Evolutionary conservation across 2,329 filamentous ascomycete species (phyloP), one percentile per base, ranked within the genome.

Genomic region (Akanthomyces dipterigenus): DNA sequence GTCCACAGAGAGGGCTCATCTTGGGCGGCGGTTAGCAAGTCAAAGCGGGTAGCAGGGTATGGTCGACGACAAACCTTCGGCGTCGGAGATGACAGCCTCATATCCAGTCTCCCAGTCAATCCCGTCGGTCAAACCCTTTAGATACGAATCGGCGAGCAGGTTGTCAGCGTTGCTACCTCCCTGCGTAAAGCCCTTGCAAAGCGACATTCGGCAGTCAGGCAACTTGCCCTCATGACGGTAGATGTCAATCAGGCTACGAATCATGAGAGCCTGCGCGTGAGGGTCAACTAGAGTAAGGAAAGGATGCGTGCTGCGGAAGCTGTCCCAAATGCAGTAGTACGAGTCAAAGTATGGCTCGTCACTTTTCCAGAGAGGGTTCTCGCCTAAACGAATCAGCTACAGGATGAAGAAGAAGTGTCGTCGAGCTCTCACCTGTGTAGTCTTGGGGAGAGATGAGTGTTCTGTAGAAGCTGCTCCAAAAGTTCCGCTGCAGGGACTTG

Each of bases 151-250:
- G 1, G 81, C 84, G 11, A 91, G 77, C 2, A 91, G 81, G 11
- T 90, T 80, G 66, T 92, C 89, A 2, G 88, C 87, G 64, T 92
- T 91, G 1, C 87, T 90, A 0, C 89, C 89, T 12, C 89, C 89
- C 70, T 92, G 89, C 0, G 87, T 89, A 70, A 81, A 90, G 0
- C 89, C 89, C 69, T 90, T 91, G 72, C 84, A 89, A 18, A 91
- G 81, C 1, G 82, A 85, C 88, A 92, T 92, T 40, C 88, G 80
- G 69, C 89, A 92, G 72, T 93, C 89, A 0, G 89, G 89, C 1
- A 93, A 75, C 66, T 82, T 89, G 8, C 85, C 85, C 9, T 87
- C 83, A 67, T 88, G 81, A 14, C 80, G 78, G 69, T 91, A 93
- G 9, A 87, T 88, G 64, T 92, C 89, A 3, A 93, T 77, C 49